phyloP scores from a whole-genome alignment of 345 rosid genomes.

The Cochlearia excelsa region DNA sequence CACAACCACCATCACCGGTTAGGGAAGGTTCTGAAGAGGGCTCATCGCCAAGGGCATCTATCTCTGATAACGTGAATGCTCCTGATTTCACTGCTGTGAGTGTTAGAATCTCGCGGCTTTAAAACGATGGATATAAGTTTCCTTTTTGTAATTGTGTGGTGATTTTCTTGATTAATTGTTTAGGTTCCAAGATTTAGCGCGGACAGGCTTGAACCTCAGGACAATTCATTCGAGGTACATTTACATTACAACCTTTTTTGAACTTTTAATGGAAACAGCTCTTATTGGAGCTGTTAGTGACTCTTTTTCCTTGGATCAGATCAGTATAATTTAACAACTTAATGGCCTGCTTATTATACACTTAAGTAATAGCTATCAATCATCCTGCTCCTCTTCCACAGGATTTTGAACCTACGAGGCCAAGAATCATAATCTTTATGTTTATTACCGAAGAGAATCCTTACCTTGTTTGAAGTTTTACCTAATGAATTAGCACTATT shows the following conservation, averaged over 20 bases:
- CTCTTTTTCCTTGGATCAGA: neutral
- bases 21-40: slow-evolving; percentile 84
- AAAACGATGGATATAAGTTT: neutral
- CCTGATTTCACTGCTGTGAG: slow-evolving; percentile 61
- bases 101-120: slow-evolving; percentile 12
- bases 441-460: neutral
- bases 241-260: neutral
- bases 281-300: neutral
- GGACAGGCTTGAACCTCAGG: slow-evolving; percentile 49
- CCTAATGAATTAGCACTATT: neutral
- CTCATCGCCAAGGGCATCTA: slow-evolving; percentile 65
- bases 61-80: slow-evolving; percentile 56
- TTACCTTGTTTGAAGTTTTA: neutral
- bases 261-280: neutral
- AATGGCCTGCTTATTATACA: neutral
- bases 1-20: slow-evolving; percentile 68
- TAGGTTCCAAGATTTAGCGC: slow-evolving; percentile 51
- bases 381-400: neutral
- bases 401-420: neutral
- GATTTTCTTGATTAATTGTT: slow-evolving; percentile 35
- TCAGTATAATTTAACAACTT: neutral
- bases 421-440: neutral
- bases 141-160: slow-evolving; percentile 4
- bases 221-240: slow-evolving; percentile 60
- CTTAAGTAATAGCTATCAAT: neutral